Percentiles rank a stretch among this genome's conserved stretches.
Evolutionary conservation across 2,329 filamentous ascomycete genomes (phyloP).

Genomic region (Ambrosiella xylebori): DNA sequence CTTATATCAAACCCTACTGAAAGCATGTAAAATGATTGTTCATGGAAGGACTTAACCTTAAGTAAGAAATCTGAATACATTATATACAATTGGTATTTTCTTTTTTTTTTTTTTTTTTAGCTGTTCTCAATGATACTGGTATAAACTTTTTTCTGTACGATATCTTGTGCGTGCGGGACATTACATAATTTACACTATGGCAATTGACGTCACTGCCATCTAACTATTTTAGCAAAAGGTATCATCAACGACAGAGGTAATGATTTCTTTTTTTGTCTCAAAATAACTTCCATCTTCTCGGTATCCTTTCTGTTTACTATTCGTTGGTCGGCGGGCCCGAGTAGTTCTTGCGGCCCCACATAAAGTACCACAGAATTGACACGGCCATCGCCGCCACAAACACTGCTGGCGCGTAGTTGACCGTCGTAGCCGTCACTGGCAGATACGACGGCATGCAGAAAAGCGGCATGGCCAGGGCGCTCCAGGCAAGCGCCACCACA

Average conservation of each 20-base stretch:
- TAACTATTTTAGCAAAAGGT: not conserved
- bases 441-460: conserved; percentile 55
- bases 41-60: too few relatives aligned
- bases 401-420: conserved; percentile 65
- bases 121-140: conserved; percentile 1
- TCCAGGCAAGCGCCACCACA: conserved; percentile 48
- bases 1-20: too few relatives aligned
- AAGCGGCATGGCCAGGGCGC: conserved; percentile 48
- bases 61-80: too few relatives aligned
- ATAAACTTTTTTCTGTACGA: not conserved
- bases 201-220: not conserved
- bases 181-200: not conserved
- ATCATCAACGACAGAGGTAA: not conserved
- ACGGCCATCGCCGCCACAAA: conserved; percentile 48
- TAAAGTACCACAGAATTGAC: conserved; percentile 48
- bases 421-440: conserved; percentile 38
- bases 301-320: not conserved
- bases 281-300: not conserved
- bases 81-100: not conserved
- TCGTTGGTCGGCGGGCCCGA: conserved; percentile 37
- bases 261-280: not conserved
- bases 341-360: conserved; percentile 55
- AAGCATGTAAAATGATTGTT: too few relatives aligned
- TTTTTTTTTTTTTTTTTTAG: not conserved
- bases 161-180: not conserved